These are phyloP conservation scores for Collariella sp. DNA, from an alignment of 495 filamentous ascomycete species.

Conservation along the genomic window DNA sequence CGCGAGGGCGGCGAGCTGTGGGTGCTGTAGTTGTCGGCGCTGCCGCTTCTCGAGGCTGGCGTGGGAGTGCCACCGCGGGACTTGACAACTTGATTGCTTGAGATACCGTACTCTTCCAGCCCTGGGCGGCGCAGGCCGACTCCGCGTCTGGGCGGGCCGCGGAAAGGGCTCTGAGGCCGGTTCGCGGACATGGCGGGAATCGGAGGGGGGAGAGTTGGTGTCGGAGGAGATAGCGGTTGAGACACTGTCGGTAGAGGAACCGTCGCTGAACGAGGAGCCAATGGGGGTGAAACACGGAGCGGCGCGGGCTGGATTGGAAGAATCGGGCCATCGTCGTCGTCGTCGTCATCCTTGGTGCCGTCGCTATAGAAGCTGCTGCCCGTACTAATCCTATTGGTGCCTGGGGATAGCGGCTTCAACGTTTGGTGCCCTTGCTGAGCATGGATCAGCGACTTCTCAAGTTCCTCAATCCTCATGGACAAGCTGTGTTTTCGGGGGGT, in stretches of 20 bases:
- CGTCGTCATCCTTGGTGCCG: slow-evolving; percentile 12
- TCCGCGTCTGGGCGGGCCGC: slow-evolving; percentile 8
- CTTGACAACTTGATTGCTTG: slow-evolving; percentile 5
- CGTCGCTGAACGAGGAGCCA: neutral
- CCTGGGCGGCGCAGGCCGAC: slow-evolving; percentile 18
- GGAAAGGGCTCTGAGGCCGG: slow-evolving; percentile 13
- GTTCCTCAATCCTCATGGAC: slow-evolving; percentile 39
- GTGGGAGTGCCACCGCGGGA: slow-evolving; percentile 3
- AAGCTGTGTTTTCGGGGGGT: slow-evolving; percentile 31
- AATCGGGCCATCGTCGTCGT: slow-evolving; percentile 19
- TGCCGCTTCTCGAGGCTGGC: slow-evolving; percentile 5
- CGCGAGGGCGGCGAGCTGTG: slow-evolving; percentile 13
- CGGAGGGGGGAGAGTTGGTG: neutral
- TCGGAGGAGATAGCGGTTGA: neutral
- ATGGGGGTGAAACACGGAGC: slow-evolving; percentile 11
- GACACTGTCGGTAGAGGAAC: neutral
- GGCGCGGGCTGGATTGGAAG: slow-evolving; percentile 21
- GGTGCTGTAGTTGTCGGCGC: slow-evolving; percentile 12
- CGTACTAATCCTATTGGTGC: slow-evolving; percentile 8
- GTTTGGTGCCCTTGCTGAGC: slow-evolving; percentile 15
- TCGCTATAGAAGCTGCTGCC: slow-evolving; percentile 25
- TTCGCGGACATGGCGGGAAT: neutral
- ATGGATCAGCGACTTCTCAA: slow-evolving; percentile 24
- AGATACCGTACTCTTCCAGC: slow-evolving; percentile 24
- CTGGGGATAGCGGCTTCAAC: neutral